Base-by-base conservation (phyloP, 768 basidiomycete genomes). In the Macrolepiota fuliginosa region DNA sequence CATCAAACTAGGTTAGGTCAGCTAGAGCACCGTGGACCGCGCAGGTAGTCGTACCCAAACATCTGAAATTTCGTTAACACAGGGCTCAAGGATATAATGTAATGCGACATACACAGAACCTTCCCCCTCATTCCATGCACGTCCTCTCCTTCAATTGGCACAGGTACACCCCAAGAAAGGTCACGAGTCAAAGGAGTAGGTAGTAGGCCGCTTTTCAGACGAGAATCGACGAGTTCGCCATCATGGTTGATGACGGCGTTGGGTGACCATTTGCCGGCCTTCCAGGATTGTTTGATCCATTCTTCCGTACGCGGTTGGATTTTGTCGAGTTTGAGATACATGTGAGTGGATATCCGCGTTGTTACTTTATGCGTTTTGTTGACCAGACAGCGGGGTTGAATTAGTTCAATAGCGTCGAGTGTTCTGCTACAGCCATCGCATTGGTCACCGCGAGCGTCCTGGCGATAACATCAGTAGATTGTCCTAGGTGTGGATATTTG, bases 381-480 rank as follows among this genome's bases (percentile, higher is more conserved):
- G 59, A 97, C 82, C 58, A 95, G 85, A 72, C 97, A 99, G 46
- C 95, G 87, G n/a, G 97, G 97, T 66, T 94, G 89, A 73, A 98
- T 82, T 58, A 99, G 83, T 67, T 97, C 94, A 62, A 96, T 84
- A 1, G 97, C 94, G 65, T 98, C 94, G 47, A 97, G 84, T 1
- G 97, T 98, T 58, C 92, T 84, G 49, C 89, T 87, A 73, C 97
- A 99, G 57, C 87, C 81, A 73, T 99, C 97, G 73, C 97, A 99
- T 77, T 99, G 97, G 73, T 99, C 97, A 7, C 97, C 97, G 37
- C 97, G 91, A 36, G 96, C 97, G 68, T 98, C 97, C 62, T 61
- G 42, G 12, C 35, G 0, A 25, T 49, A 27, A 4, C 4, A 13
- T 49, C 10, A 49, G 24, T 17, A n/a, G 11, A 13, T 42, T 4